These are phyloP conservation scores for Schwanniomyces occidentalis DNA, from an alignment of 805 yeast genomes.

Conservation along the genomic window DNA sequence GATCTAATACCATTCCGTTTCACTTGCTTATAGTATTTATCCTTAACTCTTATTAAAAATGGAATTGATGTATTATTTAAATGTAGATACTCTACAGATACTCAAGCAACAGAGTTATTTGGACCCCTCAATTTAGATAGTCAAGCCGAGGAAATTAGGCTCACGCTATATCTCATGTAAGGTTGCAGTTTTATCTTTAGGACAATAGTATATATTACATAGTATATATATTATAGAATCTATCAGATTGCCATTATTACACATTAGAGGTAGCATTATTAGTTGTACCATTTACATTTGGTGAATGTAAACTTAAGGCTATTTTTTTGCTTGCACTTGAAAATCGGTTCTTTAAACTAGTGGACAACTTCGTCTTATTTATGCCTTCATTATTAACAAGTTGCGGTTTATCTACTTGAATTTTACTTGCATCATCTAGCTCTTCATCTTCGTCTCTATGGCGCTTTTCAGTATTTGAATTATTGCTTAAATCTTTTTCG, in stretches of 20 bases:
- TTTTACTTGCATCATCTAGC: background rate
- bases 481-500: conserved; percentile 11
- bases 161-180: no score
- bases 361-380: conserved; percentile 10
- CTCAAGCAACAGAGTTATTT: no score
- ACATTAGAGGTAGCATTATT: no score
- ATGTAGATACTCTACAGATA: no score
- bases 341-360: conserved; percentile 13
- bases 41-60: background rate
- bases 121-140: no score
- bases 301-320: conserved; percentile 10
- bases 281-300: conserved; percentile 1
- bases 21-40: background rate
- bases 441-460: conserved; percentile 16
- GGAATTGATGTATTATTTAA: background rate
- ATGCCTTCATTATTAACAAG: background rate
- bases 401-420: background rate
- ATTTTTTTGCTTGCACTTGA: conserved; percentile 15
- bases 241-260: no score
- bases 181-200: no score
- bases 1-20: conserved; percentile 11
- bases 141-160: no score
- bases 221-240: no score
- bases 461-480: conserved; percentile 14
- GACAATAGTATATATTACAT: no score